Percentiles rank a stretch among this genome's conserved stretches.
These are phyloP conservation scores for Thielaviopsis musarum DNA, from an alignment of 2,329 filamentous ascomycete species.

Conservation along the genomic window DNA sequence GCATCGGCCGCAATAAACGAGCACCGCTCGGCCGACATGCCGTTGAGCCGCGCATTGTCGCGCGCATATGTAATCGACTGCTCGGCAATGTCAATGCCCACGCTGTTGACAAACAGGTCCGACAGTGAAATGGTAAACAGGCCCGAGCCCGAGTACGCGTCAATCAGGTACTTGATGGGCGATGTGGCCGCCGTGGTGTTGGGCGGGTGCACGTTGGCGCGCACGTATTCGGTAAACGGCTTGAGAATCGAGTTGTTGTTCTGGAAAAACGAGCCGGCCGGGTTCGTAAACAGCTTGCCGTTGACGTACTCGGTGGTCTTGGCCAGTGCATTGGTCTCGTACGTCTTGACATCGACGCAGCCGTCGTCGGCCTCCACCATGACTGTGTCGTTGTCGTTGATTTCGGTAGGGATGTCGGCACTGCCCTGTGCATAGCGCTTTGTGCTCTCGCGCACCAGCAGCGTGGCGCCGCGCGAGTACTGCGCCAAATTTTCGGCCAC, in stretches of 20 bases:
- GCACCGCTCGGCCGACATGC: slow-evolving; percentile 48
- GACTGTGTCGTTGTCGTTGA: slow-evolving; percentile 22
- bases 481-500: slow-evolving; percentile 52
- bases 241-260: slow-evolving; percentile 98
- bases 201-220: slow-evolving; percentile 53
- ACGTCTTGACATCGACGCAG: slow-evolving; percentile 61
- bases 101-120: slow-evolving; percentile 62
- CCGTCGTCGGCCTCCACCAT: slow-evolving; percentile 36
- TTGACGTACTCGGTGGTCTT: slow-evolving; percentile 79
- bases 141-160: slow-evolving; percentile 93
- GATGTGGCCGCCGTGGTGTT: slow-evolving; percentile 15
- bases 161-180: slow-evolving; percentile 71
- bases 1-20: slow-evolving; percentile 85
- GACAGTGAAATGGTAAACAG: slow-evolving; percentile 94
- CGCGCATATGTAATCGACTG: slow-evolving; percentile 65
- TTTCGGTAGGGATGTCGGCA: slow-evolving; percentile 15
- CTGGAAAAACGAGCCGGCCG: slow-evolving; percentile 91
- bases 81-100: slow-evolving; percentile 78
- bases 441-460: slow-evolving; percentile 78
- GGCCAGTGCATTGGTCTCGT: slow-evolving; percentile 71
- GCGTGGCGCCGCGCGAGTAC: slow-evolving; percentile 70
- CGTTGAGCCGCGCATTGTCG: slow-evolving; percentile 63
- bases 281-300: slow-evolving; percentile 72
- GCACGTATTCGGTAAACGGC: slow-evolving; percentile 72
- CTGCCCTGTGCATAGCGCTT: slow-evolving; percentile 40